phyloP scores from a whole-genome alignment of 1,139 yeast genomes.

The Citeromyces hawaiiensis region DNA sequence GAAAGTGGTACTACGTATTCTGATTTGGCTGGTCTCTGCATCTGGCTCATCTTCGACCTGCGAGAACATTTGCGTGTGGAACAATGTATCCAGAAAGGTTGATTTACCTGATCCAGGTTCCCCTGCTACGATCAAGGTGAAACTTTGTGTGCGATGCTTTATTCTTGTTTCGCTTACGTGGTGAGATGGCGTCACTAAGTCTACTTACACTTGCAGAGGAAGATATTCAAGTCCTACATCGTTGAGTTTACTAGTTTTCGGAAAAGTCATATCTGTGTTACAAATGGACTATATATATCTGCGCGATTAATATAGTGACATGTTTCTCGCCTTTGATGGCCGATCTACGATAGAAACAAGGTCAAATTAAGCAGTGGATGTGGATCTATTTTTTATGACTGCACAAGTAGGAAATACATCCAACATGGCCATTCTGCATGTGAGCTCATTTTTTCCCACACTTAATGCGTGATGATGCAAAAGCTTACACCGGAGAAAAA shows the following conservation, averaged over 20 bases:
- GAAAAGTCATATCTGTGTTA: not conserved
- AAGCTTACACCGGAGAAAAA: no score
- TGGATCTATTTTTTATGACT: no score
- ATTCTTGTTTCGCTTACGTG: conserved; percentile 7
- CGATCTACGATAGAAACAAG: no score
- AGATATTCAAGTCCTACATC: conserved; percentile 15
- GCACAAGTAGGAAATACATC: no score
- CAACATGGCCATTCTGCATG: no score
- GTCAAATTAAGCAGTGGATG: no score
- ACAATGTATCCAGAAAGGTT: conserved; percentile 30
- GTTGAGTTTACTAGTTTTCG: conserved; percentile 6
- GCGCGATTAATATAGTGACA: no score
- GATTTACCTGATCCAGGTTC: conserved; percentile 29
- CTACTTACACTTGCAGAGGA: conserved; percentile 11
- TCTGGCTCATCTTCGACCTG: conserved; percentile 3
- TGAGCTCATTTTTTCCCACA: no score
- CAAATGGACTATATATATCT: not conserved
- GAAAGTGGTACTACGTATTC: conserved; percentile 24
- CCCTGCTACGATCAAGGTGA: conserved; percentile 32
- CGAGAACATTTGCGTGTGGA: conserved; percentile 14
- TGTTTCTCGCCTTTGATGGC: no score
- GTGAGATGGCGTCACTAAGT: not conserved
- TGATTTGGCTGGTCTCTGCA: conserved; percentile 15
- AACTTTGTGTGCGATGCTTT: conserved; percentile 20
- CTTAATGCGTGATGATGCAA: no score